Evolutionary conservation across 2,329 filamentous ascomycete genomes (phyloP).

Genomic region (Phialophora tarda): DNA sequence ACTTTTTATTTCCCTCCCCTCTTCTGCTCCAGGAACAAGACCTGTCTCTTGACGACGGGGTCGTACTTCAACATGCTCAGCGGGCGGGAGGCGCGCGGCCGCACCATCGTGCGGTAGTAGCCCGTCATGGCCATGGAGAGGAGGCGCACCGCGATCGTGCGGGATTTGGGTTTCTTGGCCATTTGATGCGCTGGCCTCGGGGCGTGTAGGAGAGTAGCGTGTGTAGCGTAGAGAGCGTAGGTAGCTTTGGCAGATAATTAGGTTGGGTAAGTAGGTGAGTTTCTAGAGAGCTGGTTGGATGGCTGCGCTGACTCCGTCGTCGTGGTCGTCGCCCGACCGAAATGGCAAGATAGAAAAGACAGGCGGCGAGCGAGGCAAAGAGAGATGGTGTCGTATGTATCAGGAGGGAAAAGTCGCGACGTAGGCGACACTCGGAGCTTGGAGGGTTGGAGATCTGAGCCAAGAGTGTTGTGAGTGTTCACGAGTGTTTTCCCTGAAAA

Average conservation of each 20-base stretch:
- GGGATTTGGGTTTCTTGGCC: slow-evolving; percentile 67
- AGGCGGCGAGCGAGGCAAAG: too few relatives aligned
- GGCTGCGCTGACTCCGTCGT: too few relatives aligned
- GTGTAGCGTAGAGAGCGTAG: too few relatives aligned
- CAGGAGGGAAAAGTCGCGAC: too few relatives aligned
- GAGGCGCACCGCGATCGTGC: slow-evolving; percentile 89
- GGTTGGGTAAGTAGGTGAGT: too few relatives aligned
- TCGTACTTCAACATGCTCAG: slow-evolving; percentile 99
- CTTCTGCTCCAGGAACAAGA: slow-evolving; percentile 93
- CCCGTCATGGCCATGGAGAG: slow-evolving; percentile 99
- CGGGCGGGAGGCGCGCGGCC: slow-evolving; percentile 79
- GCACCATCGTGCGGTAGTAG: slow-evolving; percentile 90
- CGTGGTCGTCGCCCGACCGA: too few relatives aligned
- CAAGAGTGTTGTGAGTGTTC: neutral
- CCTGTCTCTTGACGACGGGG: slow-evolving; percentile 93
- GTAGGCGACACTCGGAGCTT: neutral
- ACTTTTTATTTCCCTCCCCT: slow-evolving; percentile 55
- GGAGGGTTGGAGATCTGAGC: neutral
- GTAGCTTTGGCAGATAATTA: too few relatives aligned
- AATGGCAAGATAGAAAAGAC: too few relatives aligned
- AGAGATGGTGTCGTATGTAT: too few relatives aligned
- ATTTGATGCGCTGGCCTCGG: neutral
- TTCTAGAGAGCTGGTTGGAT: too few relatives aligned
- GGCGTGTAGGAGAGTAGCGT: too few relatives aligned
- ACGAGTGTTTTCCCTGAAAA: neutral